phyloP scores from a whole-genome alignment of 495 filamentous ascomycete genomes.

The Copromyces sp. region DNA sequence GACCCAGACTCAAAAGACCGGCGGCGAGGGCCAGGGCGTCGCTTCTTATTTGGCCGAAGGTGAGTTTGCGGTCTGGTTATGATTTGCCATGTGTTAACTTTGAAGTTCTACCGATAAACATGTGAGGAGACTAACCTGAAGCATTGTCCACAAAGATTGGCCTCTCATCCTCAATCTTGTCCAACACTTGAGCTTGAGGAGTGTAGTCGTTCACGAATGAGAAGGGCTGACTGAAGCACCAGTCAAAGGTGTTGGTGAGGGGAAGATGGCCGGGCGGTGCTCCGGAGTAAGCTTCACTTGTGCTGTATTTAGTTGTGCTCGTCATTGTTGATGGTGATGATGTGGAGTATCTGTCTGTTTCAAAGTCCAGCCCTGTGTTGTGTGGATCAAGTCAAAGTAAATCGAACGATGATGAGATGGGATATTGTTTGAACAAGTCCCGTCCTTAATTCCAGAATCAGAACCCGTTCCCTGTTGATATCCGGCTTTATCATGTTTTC shows the following conservation, averaged over 20 bases:
- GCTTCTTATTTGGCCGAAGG: slow-evolving; percentile 12
- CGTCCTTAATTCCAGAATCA: not conserved
- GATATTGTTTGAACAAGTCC: not conserved
- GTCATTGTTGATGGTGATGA: not conserved
- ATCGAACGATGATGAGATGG: not conserved
- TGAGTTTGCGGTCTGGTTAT: slow-evolving; percentile 18
- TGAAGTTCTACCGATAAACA: not conserved
- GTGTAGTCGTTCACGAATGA: slow-evolving; percentile 10
- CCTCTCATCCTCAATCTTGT: slow-evolving; percentile 11
- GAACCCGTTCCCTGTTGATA: not conserved
- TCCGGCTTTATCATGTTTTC: not conserved
- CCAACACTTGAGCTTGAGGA: slow-evolving; percentile 11
- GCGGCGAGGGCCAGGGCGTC: slow-evolving; percentile 17
- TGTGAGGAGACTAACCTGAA: slow-evolving; percentile 8
- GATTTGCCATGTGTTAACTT: not conserved
- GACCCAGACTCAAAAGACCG: slow-evolving; percentile 14
- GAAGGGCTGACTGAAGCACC: slow-evolving; percentile 22
- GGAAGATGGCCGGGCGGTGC: slow-evolving; percentile 15
- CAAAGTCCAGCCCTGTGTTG: not conserved
- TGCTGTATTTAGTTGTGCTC: not conserved
- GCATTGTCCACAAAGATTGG: slow-evolving; percentile 24
- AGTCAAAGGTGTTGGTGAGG: slow-evolving; percentile 15
- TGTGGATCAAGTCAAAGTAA: not conserved
- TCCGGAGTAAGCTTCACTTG: slow-evolving; percentile 9
- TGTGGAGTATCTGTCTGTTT: not conserved